Percentiles rank a stretch among this genome's conserved stretches.
These are phyloP conservation scores for Schizophyllum commune DNA, from an alignment of 1,284 basidiomycete species.

Conservation along the genomic window DNA sequence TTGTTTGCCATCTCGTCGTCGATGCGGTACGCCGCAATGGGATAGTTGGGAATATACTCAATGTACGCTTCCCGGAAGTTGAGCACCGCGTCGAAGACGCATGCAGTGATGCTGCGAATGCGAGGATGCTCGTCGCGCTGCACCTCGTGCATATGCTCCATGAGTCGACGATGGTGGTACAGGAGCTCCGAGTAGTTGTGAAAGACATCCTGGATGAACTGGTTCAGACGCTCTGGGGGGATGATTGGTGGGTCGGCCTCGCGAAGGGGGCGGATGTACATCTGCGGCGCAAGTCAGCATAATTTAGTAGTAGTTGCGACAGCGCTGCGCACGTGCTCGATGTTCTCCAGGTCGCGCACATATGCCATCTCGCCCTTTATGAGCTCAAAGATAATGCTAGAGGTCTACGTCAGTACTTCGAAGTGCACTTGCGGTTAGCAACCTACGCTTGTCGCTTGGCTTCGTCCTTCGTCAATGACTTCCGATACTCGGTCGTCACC, in stretches of 20 bases:
- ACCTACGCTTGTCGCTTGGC: slow-evolving; percentile 83
- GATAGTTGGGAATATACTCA: slow-evolving; percentile 91
- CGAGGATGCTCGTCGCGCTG: slow-evolving; percentile 88
- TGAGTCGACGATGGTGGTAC: slow-evolving; percentile 62
- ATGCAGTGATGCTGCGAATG: slow-evolving; percentile 79
- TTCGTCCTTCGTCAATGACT: slow-evolving; percentile 67
- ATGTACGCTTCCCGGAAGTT: slow-evolving; percentile 93
- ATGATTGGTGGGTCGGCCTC: slow-evolving; percentile 74
- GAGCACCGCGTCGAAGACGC: slow-evolving; percentile 82
- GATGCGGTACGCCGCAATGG: slow-evolving; percentile 86
- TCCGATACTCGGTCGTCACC: slow-evolving; percentile 61
- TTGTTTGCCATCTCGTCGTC: slow-evolving; percentile 85
- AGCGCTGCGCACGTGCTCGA: slow-evolving; percentile 56
- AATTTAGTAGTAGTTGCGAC: slow-evolving; percentile 1
- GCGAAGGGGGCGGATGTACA: slow-evolving; percentile 71
- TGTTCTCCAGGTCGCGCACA: slow-evolving; percentile 86
- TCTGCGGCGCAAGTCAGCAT: slow-evolving; percentile 32
- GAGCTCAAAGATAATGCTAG: slow-evolving; percentile 87
- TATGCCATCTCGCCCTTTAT: slow-evolving; percentile 96
- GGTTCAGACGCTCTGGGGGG: slow-evolving; percentile 60
- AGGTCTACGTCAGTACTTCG: not conserved
- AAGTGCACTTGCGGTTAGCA: not conserved
- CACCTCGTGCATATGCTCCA: slow-evolving; percentile 77
- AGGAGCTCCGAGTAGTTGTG: slow-evolving; percentile 85
- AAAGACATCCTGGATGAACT: slow-evolving; percentile 88